These are phyloP conservation scores for Selenicereus undatus DNA, from an alignment of 148 eudicot species.

Conservation along the genomic window DNA sequence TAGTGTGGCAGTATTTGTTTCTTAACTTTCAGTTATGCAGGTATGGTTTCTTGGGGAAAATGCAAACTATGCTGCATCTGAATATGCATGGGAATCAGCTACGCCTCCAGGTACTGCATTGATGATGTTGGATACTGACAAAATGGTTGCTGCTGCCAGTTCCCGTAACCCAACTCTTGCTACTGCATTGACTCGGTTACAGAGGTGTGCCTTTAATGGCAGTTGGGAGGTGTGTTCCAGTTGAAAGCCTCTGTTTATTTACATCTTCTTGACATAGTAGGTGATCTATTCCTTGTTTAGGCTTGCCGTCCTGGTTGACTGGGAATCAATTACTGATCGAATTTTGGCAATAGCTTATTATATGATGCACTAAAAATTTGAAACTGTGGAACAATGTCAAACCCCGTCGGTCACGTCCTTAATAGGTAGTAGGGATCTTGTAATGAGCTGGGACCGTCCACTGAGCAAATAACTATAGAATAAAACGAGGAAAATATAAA, in stretches of 20 bases:
- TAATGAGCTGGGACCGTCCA: background rate
- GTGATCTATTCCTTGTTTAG: background rate
- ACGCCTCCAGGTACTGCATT: conserved; percentile 99
- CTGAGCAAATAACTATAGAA: background rate
- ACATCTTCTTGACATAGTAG: no score
- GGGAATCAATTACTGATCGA: background rate
- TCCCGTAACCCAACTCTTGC: conserved; percentile 93
- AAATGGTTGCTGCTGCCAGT: conserved; percentile 99
- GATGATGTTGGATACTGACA: conserved; percentile 98
- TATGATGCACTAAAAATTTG: background rate
- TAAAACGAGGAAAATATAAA: background rate
- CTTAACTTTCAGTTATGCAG: conserved; percentile 38
- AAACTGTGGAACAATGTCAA: no score
- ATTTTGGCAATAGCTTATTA: background rate
- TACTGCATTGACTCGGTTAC: conserved; percentile 90
- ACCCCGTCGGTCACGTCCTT: background rate
- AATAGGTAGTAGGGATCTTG: background rate
- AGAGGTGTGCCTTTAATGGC: conserved; percentile 97
- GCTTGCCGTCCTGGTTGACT: background rate
- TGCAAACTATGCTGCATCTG: conserved; percentile 99
- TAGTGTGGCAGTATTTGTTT: background rate
- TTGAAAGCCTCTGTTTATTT: background rate
- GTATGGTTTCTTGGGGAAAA: conserved; percentile 99
- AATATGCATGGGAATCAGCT: conserved; percentile 99
- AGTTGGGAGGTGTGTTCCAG: conserved; percentile 84